Conservation (phyloP, 352 stramenopile species). For the Pythium myriotylum region DNA sequence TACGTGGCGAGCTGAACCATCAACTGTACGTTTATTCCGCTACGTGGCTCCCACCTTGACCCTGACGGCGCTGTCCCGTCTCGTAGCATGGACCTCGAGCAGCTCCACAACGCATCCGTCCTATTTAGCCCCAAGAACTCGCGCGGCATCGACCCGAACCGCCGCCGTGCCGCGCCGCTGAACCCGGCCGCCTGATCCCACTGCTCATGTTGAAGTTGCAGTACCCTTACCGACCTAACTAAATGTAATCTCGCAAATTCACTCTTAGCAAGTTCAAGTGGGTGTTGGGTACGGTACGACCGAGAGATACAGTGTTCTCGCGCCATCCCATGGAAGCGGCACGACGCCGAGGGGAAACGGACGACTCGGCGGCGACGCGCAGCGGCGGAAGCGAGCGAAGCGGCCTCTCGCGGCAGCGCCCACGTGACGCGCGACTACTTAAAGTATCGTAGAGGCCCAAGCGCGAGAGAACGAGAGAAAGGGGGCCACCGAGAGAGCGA, state of each 20-base stretch:
- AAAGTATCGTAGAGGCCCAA: too few species aligned
- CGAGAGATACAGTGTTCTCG: not conserved
- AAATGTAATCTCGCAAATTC: not conserved
- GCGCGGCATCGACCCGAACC: conserved; percentile 33
- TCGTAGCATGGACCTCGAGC: conserved; percentile 34
- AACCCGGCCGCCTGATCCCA: conserved; percentile 24
- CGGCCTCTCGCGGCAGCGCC: not conserved
- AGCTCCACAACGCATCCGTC: conserved; percentile 31
- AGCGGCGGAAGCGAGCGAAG: not conserved
- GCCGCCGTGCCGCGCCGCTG: conserved; percentile 16
- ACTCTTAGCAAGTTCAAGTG: too few species aligned
- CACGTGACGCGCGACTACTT: too few species aligned
- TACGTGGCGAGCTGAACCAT: conserved; percentile 33
- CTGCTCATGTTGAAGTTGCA: conserved; percentile 25
- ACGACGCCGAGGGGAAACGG: not conserved
- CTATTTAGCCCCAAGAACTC: conserved; percentile 37
- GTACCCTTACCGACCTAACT: conserved; percentile 20
- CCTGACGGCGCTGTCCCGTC: not conserved
- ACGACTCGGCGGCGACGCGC: not conserved
- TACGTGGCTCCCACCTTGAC: not conserved
- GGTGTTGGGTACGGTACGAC: conserved; percentile 12
- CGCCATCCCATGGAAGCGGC: conserved; percentile 21
- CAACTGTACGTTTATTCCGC: conserved; percentile 26
- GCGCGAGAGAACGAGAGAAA: too few species aligned
- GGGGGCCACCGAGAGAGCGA: too few species aligned